Evolutionary conservation across 225 moss, liverwort and hornwort species (phyloP).

Genomic region (Polytrichum commune): DNA sequence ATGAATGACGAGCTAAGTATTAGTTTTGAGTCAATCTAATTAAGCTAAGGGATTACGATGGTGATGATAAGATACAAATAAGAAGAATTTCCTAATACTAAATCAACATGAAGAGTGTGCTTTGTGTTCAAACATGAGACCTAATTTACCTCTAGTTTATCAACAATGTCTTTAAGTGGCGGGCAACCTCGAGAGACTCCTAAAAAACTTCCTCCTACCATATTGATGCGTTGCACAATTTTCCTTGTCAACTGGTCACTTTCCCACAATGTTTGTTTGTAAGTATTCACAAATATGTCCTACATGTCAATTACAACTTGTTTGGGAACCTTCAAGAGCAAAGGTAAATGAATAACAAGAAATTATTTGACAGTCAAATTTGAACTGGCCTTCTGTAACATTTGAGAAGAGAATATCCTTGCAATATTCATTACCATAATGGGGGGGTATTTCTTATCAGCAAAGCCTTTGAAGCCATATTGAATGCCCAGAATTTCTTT

Average conservation of each 20-base stretch:
- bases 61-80: not conserved
- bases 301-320: no score
- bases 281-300: no score
- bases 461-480: conserved; percentile 91
- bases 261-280: no score
- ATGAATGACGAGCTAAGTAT: no score
- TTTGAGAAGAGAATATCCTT: no score
- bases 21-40: no score
- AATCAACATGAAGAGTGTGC: not conserved
- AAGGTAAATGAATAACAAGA: no score
- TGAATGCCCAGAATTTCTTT: conserved; percentile 88
- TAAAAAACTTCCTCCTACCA: conserved; percentile 92
- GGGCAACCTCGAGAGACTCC: conserved; percentile 91
- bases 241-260: conserved; percentile 53
- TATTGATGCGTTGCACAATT: conserved; percentile 76
- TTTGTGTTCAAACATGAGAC: not conserved
- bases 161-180: conserved; percentile 74
- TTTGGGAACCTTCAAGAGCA: no score
- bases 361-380: no score
- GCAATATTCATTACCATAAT: conserved; percentile 44
- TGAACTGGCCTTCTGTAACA: no score
- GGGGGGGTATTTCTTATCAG: conserved; percentile 85
- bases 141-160: conserved; percentile 60
- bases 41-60: no score
- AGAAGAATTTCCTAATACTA: not conserved